Percentiles rank a stretch among this genome's conserved stretches.
Conservation (phyloP, 257 asterid genomes). For the Solanum medicagineum region DNA sequence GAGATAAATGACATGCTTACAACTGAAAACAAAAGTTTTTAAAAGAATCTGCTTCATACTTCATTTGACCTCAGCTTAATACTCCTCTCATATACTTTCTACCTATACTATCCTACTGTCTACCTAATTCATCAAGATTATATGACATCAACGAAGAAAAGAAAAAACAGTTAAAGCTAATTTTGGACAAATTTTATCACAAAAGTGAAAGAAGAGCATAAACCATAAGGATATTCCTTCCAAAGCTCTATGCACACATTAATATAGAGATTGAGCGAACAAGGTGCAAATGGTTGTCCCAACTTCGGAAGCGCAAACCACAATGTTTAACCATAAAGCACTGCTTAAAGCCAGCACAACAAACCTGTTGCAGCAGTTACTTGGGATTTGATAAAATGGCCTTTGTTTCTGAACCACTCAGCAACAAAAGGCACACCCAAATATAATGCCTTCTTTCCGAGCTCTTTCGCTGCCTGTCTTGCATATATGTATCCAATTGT, state of each 20-base stretch:
- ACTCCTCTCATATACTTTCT: neutral
- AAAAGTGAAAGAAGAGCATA: neutral
- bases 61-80: neutral
- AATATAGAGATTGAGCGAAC: neutral
- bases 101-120: neutral
- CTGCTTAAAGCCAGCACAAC: neutral
- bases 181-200: neutral
- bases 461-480: conserved; percentile 96
- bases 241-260: neutral
- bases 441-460: conserved; percentile 91
- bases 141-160: neutral
- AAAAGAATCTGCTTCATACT: neutral
- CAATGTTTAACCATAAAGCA: neutral
- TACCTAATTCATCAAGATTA: neutral
- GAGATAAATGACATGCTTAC: neutral
- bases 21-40: neutral
- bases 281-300: neutral
- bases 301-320: neutral
- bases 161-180: neutral
- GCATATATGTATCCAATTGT: conserved; percentile 93
- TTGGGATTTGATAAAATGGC: conserved; percentile 94
- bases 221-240: neutral
- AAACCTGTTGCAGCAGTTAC: conserved; percentile 98
- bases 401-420: conserved; percentile 99
- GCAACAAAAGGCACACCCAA: conserved; percentile 94